phyloP scores from a whole-genome alignment of 176 grass and related monocot species.

The Triticum aestivum region DNA sequence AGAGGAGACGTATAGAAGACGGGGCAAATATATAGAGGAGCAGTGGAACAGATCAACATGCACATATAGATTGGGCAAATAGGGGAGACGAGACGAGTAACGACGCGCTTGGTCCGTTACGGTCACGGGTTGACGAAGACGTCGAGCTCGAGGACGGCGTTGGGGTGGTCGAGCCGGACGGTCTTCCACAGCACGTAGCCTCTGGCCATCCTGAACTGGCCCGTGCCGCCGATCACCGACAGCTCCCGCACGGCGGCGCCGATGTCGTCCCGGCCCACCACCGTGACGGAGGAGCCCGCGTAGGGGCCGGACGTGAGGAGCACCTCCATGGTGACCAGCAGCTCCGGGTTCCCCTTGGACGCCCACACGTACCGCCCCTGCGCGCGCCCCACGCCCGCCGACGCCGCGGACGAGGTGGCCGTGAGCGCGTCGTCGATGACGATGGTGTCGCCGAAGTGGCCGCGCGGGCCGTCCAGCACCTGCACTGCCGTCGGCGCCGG shows the following conservation, averaged over 20 bases:
- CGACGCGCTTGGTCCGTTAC: not conserved
- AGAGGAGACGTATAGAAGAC: too few relatives aligned
- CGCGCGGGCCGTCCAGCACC: not conserved
- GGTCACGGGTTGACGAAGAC: constrained; percentile 29
- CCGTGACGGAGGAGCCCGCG: constrained; percentile 40
- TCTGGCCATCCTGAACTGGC: constrained; percentile 20
- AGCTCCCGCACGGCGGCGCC: constrained; percentile 30
- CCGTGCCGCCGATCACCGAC: constrained; percentile 32
- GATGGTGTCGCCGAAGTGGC: constrained; percentile 31
- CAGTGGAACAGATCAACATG: too few relatives aligned
- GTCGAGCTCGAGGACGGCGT: constrained; percentile 40
- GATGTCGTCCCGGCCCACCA: constrained; percentile 33
- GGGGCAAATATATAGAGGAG: too few relatives aligned
- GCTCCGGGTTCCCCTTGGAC: constrained; percentile 19
- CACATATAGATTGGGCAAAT: too few relatives aligned
- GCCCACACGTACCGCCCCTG: constrained; percentile 42
- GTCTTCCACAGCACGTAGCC: constrained; percentile 44
- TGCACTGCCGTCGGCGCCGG: constrained; percentile 40
- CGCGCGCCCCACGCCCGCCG: constrained; percentile 11
- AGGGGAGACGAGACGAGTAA: not conserved
- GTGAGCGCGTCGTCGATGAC: constrained; percentile 46
- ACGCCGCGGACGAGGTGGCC: not conserved
- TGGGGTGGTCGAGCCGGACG: not conserved
- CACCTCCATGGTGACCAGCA: constrained; percentile 39
- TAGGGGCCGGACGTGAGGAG: constrained; percentile 31